phyloP scores from a whole-genome alignment of 2,329 filamentous ascomycete species.

The Colletotrichum tropicale region DNA sequence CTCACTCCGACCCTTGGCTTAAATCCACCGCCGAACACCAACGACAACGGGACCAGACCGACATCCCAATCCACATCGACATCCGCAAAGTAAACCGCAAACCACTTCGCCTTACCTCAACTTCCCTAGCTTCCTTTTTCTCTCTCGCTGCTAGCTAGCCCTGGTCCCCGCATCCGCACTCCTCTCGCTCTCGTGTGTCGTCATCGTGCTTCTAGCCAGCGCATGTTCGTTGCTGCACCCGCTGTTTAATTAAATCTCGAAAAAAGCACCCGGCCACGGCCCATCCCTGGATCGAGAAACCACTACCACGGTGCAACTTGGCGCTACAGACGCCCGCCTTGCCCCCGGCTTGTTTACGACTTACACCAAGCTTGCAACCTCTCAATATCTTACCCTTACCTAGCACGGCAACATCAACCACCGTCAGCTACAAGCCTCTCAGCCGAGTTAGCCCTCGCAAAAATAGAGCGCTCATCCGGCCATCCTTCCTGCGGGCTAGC shows the following conservation, averaged over 20 bases:
- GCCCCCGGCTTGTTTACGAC: background rate
- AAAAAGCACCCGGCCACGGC: background rate
- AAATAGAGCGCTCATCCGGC: background rate
- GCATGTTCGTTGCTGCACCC: background rate
- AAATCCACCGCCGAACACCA: background rate
- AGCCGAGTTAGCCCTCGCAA: slow-evolving; percentile 8
- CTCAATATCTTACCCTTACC: background rate
- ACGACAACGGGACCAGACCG: background rate
- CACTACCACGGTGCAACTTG: background rate
- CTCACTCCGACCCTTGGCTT: background rate
- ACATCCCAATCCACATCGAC: background rate
- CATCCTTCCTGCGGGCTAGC: slow-evolving; percentile 5
- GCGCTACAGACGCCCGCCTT: background rate
- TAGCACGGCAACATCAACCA: background rate
- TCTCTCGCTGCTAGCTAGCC: background rate
- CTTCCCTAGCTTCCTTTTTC: background rate
- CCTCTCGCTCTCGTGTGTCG: slow-evolving; percentile 5
- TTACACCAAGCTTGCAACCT: background rate
- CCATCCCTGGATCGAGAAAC: slow-evolving; percentile 1
- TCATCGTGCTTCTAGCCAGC: slow-evolving; percentile 18
- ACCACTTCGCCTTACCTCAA: background rate
- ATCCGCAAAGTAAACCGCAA: background rate
- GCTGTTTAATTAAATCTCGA: slow-evolving; percentile 6
- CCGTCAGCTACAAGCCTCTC: background rate
- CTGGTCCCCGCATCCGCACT: slow-evolving; percentile 5